These are phyloP conservation scores for Inosperma sp. DNA, from an alignment of 768 basidiomycete species.

Conservation along the genomic window DNA sequence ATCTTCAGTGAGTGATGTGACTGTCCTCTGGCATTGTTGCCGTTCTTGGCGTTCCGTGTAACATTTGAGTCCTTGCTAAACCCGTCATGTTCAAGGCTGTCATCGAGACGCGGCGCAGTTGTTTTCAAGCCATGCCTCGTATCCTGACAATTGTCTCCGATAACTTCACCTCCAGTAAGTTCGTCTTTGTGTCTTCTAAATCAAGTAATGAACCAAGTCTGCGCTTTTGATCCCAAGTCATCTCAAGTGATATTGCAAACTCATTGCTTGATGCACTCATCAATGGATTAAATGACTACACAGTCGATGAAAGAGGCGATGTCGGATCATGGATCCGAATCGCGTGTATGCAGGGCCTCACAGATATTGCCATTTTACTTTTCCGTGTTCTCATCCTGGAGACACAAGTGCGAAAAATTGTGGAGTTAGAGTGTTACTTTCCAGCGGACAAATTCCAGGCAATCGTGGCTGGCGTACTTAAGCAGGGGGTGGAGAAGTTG, in stretches of 20 bases:
- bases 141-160: slow-evolving; percentile 44
- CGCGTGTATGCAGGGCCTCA: slow-evolving; percentile 65
- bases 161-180: slow-evolving; percentile 44
- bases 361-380: slow-evolving; percentile 48
- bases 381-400: slow-evolving; percentile 26
- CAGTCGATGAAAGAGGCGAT: slow-evolving; percentile 91
- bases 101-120: slow-evolving; percentile 39
- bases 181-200: slow-evolving; percentile 10
- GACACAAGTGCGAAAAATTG: slow-evolving; percentile 3
- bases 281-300: slow-evolving; percentile 85
- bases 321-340: slow-evolving; percentile 95
- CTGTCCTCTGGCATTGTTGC: not conserved
- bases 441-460: slow-evolving; percentile 53
- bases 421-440: slow-evolving; percentile 44
- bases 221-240: slow-evolving; percentile 34
- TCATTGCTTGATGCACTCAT: slow-evolving; percentile 53
- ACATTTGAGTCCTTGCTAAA: slow-evolving; percentile 3
- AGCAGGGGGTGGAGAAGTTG: slow-evolving; percentile 86
- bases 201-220: not conserved
- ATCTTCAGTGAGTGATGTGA: slow-evolving; percentile 40
- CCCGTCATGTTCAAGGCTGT: slow-evolving; percentile 27
- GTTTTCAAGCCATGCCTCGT: slow-evolving; percentile 43
- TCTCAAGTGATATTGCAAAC: slow-evolving; percentile 43
- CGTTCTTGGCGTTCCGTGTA: not conserved
- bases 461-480: slow-evolving; percentile 65